Percentiles rank a stretch among this genome's conserved stretches.
These are phyloP conservation scores for Leccinum ochraceum DNA, from an alignment of 768 basidiomycete species.

Conservation along the genomic window DNA sequence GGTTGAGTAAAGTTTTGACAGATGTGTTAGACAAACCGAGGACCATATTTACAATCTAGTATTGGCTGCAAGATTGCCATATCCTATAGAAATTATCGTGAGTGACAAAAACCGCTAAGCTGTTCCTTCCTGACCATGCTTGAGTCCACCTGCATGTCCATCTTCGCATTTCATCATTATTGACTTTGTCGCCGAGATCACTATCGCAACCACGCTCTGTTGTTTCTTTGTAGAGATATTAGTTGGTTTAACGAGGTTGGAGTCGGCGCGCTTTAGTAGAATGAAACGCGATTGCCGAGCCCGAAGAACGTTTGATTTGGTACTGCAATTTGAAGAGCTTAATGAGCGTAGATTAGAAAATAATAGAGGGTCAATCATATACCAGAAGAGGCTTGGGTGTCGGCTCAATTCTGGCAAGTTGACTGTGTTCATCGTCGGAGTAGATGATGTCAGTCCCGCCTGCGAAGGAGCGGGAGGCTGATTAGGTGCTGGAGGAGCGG, in stretches of 20 bases:
- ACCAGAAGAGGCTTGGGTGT: slow-evolving; percentile 58
- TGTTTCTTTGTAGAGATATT: slow-evolving; percentile 57
- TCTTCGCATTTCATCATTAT: too few species aligned
- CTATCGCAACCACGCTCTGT: slow-evolving; percentile 60
- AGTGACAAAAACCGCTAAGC: too few species aligned
- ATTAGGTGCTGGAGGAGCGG: slow-evolving; percentile 41
- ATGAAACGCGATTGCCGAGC: slow-evolving; percentile 86
- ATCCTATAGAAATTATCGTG: too few species aligned
- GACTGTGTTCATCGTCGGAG: slow-evolving; percentile 49
- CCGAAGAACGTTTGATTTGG: slow-evolving; percentile 80
- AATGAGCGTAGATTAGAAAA: slow-evolving; percentile 13
- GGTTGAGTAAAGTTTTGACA: too few species aligned
- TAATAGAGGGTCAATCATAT: slow-evolving; percentile 42
- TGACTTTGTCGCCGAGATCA: too few species aligned
- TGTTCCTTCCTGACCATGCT: too few species aligned
- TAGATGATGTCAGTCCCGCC: slow-evolving; percentile 44
- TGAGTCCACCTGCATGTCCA: too few species aligned
- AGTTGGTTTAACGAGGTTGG: slow-evolving; percentile 3
- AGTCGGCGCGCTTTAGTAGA: slow-evolving; percentile 53
- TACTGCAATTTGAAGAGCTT: slow-evolving; percentile 39
- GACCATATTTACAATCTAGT: too few species aligned
- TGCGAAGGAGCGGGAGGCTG: slow-evolving; percentile 42
- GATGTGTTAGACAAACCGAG: too few species aligned
- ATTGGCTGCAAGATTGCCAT: too few species aligned
- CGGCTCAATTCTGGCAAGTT: slow-evolving; percentile 82